Percentiles rank a stretch among this genome's conserved stretches.
These are phyloP conservation scores for Telfairia occidentalis DNA, from an alignment of 331 rosid species.

Conservation along the genomic window DNA sequence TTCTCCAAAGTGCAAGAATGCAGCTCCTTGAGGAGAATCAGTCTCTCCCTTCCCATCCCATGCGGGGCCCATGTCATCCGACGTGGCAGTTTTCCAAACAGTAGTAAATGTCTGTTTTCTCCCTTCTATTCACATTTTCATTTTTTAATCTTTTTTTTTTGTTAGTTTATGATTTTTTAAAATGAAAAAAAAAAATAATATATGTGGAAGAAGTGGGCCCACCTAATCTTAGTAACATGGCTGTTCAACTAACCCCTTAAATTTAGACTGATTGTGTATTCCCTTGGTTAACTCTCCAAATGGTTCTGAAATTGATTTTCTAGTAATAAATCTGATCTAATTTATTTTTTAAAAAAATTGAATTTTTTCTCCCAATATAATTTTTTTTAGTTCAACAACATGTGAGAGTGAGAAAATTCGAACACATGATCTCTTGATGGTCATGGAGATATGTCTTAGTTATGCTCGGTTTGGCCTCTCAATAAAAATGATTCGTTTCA, in stretches of 20 bases:
- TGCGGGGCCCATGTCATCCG: neutral
- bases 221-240: neutral
- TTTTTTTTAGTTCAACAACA: no score
- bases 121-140: accelerated
- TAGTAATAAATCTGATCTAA: neutral
- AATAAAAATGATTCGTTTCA: no score
- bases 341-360: no score
- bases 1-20: neutral
- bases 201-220: neutral
- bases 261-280: neutral
- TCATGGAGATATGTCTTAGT: no score
- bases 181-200: neutral
- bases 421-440: no score
- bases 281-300: neutral
- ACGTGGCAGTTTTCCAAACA: neutral
- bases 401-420: no score
- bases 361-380: no score
- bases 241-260: neutral
- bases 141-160: neutral
- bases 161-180: neutral
- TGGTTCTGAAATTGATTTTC: neutral
- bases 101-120: neutral
- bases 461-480: no score
- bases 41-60: constrained; percentile 2
- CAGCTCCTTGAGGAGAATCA: constrained; percentile 1